Conservation (phyloP, 2,329 filamentous ascomycete genomes). For the Colletotrichum limetticola region DNA sequence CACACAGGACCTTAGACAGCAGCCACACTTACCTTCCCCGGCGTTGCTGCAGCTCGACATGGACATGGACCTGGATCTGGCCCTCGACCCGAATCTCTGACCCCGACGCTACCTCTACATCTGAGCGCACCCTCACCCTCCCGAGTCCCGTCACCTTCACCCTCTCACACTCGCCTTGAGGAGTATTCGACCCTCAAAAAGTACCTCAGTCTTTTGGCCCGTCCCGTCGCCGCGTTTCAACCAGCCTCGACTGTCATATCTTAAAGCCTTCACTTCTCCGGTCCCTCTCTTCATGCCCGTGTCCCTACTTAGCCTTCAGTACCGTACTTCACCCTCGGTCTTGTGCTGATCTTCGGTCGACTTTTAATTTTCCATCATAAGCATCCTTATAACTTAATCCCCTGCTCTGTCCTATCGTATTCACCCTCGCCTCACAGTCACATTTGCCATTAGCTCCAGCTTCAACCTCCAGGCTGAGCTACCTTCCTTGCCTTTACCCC, state of each 20-base stretch:
- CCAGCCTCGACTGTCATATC: constrained; percentile 16
- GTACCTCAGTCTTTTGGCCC: neutral
- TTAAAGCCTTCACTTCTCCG: constrained; percentile 30
- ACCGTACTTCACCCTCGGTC: constrained; percentile 6
- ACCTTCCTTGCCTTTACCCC: neutral
- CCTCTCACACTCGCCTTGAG: neutral
- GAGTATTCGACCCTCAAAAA: neutral
- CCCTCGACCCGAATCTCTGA: constrained; percentile 22
- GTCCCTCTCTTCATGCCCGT: constrained; percentile 8
- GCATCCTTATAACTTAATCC: constrained; percentile 15
- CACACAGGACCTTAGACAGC: constrained; percentile 6
- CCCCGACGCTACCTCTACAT: constrained; percentile 23
- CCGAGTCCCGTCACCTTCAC: neutral
- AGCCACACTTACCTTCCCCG: constrained; percentile 17
- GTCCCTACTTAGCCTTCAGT: neutral
- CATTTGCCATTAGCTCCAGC: neutral
- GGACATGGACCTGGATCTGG: constrained; percentile 31
- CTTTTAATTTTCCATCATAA: constrained; percentile 10
- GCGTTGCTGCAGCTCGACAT: constrained; percentile 27
- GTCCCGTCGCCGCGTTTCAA: constrained; percentile 13
- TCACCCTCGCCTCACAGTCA: neutral
- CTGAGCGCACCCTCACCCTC: constrained; percentile 18
- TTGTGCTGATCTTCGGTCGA: constrained; percentile 29
- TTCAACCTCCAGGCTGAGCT: neutral
- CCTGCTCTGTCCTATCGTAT: neutral